Evolutionary conservation across 139 green algal genomes (phyloP).

Genomic region (Astrephomene gubernaculifera): DNA sequence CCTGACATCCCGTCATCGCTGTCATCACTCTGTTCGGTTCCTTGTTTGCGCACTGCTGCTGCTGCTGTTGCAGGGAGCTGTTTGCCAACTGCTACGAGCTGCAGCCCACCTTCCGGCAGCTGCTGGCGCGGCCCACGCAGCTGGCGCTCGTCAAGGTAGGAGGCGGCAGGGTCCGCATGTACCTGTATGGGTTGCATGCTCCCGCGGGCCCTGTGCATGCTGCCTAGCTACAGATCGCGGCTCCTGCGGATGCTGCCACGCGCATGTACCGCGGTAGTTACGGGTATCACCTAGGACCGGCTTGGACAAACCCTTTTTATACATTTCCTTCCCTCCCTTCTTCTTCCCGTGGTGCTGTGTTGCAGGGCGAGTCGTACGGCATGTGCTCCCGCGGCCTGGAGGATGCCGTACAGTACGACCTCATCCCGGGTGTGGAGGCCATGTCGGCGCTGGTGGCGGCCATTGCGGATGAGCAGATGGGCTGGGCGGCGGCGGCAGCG

Average conservation of each 20-base stretch:
- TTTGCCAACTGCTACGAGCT: slow-evolving; percentile 97
- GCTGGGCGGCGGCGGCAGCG: not conserved
- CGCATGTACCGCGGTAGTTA: no score
- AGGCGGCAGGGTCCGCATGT: not conserved
- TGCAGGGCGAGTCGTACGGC: slow-evolving; percentile 41
- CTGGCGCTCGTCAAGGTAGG: slow-evolving; percentile 76
- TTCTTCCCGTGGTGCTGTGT: no score
- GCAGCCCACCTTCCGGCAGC: slow-evolving; percentile 84
- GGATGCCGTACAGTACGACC: slow-evolving; percentile 35
- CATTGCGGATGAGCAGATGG: slow-evolving; percentile 60
- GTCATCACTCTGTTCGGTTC: no score
- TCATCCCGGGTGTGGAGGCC: slow-evolving; percentile 60
- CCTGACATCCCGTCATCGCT: no score
- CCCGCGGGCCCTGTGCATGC: no score
- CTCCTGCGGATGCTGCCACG: no score
- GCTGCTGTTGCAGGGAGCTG: slow-evolving; percentile 69
- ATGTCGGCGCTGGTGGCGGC: slow-evolving; percentile 70
- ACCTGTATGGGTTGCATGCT: not conserved
- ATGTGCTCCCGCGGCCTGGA: slow-evolving; percentile 23
- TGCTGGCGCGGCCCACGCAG: slow-evolving; percentile 84
- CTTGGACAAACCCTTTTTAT: no score
- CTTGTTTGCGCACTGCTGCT: no score
- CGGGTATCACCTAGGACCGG: no score
- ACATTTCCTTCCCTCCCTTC: no score
- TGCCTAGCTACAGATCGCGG: no score